Base-by-base conservation (phyloP, 192 early-diverging fungal genomes). In the Lobosporangium transversale region DNA sequence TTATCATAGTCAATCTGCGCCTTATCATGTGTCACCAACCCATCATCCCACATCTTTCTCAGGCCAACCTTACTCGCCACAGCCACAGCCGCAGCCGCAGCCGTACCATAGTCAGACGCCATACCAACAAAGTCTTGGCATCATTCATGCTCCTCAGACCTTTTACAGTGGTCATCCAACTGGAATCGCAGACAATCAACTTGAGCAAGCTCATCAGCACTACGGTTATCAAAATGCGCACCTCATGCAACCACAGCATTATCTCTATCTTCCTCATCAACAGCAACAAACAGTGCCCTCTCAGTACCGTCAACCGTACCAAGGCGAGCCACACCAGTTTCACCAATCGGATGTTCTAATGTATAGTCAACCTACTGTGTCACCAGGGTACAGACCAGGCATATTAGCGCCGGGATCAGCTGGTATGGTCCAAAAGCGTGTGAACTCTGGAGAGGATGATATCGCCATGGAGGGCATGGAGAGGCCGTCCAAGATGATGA, bases 401-500 rank as follows among this genome's bases (percentile, higher is more conserved):
- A 33, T 29, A n/a, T 14, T 14, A 4, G 12, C 27, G 18, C 17
- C 21, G 26, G 53, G 31, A 11, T 6, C 44, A 20, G 17, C 44
- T 10, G 44, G 31, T 14, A 26, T 33, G 3, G 30, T 53, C 4
- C 67, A 61, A 30, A 61, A 69, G 23, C 57, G 67, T 9, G 17
- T 43, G 29, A 57, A 51, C 12, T 37, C 58, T 4, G 58, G n/a
- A 11, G 67, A 54, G 14, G 67, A 58, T 18, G 37, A 48, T n/a
- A n/a, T n/a, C n/a, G n/a, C n/a, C 5, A 59, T 69, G 67, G 67
- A 69, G 29, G 67, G 56, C 1, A 40, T 69, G n/a, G 67, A 69
- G 43, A 51, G 67, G 2, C 58, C 58, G 10, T 49, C 40, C 26
- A 69, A 69, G 51, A 59, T 69, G 40, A 24, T 45, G 32, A 53